Evolutionary conservation across 1,284 basidiomycete genomes (phyloP), one percentile per base, ranked within the genome.

Genomic region (Fomitopsis betulina): DNA sequence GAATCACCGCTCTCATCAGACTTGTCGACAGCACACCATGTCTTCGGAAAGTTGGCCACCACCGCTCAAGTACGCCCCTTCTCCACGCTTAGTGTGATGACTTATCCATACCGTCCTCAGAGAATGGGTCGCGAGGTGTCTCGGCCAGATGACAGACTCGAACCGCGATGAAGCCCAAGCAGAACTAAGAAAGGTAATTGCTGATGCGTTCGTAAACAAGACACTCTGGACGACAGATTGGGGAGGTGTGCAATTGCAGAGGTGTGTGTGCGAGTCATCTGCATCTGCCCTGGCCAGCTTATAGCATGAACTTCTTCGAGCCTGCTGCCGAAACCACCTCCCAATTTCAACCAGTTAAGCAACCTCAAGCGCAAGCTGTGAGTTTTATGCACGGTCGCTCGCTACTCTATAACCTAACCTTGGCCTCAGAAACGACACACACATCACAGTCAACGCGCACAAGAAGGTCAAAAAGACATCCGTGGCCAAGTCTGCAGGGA

Each of bases 221-320:
- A 84, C 89, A 7, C 80, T 96, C 38, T 93, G 92, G 87, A 91
- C 89, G 33, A 94, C 88, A 56, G 93, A 96, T 72, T 96, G 94
- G 94, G 75, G 80, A 30, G 85, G 81, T 43, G 82, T 92, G 42
- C 88, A 93, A 74, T 79, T 96, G 60, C 81, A 91, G 79, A 89
- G 86, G 90, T 91, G 69, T 66, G 69, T 64, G 60, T 33, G 33
- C 59, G 5, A 55, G 27, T 10, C 49, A 30, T 12, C 10, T 30
- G 17, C 33, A 19, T 52, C 49, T 39, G 54, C 57, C 52, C 39
- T 55, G 33, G 27, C 53, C 57, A 60, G 54, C 57, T 63, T 62
- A 55, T 59, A 65, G 4, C 70, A 62, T 72, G 67, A 53, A 63
- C 52, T 12, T 5, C n/a, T 23, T 61, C 37, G 71, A 93, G 89